These are phyloP conservation scores for Basipetospora chlamydospora DNA, from an alignment of 2,329 filamentous ascomycete genomes.

Conservation along the genomic window DNA sequence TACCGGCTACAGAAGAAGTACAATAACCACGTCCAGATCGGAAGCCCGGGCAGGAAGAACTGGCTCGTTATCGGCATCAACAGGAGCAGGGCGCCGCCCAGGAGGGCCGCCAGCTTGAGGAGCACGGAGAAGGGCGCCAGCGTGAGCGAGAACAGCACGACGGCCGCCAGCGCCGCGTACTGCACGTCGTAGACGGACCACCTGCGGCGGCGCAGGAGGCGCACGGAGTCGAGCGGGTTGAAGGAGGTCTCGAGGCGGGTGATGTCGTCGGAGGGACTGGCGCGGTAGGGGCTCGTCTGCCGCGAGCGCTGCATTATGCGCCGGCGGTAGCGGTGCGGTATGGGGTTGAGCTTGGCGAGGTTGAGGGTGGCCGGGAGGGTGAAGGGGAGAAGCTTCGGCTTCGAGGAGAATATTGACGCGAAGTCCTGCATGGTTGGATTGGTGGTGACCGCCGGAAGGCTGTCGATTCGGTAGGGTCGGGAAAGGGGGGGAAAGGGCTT, in stretches of 20 bases:
- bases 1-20: constrained; percentile 92
- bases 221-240: constrained; percentile 63
- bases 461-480: too few relatives aligned
- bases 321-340: constrained; percentile 23
- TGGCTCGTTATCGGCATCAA: constrained; percentile 76
- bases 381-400: constrained; percentile 23
- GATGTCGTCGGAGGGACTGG: constrained; percentile 39
- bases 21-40: constrained; percentile 73
- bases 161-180: constrained; percentile 58
- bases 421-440: constrained; percentile 23
- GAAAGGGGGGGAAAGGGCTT: too few relatives aligned
- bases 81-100: constrained; percentile 53
- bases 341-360: constrained; percentile 26
- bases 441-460: background rate
- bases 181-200: constrained; percentile 79
- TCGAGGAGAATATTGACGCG: constrained; percentile 20
- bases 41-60: constrained; percentile 77
- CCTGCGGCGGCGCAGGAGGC: constrained; percentile 58
- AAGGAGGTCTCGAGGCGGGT: constrained; percentile 68
- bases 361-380: constrained; percentile 26
- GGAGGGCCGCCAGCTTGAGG: constrained; percentile 58
- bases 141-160: constrained; percentile 70
- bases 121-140: constrained; percentile 71
- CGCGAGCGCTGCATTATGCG: constrained; percentile 19
- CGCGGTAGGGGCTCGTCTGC: constrained; percentile 10